Conservation (phyloP, 2,329 filamentous ascomycete genomes). For the Atkinsonella hypoxylon region DNA sequence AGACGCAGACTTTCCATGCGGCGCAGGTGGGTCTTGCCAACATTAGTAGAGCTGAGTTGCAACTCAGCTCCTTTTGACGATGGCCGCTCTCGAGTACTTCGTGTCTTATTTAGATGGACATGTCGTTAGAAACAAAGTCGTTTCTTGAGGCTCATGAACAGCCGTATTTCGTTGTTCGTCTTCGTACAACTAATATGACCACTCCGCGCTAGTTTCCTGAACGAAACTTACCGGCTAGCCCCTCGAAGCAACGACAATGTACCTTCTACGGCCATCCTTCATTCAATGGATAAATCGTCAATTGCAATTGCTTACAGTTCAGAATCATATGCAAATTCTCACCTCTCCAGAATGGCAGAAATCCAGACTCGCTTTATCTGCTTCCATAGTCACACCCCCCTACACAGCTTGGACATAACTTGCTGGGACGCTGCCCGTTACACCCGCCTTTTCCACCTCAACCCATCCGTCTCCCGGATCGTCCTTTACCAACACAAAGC, state of each 20-base stretch:
- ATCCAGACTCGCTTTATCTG: slow-evolving; percentile 8
- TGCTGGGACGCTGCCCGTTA: slow-evolving; percentile 80
- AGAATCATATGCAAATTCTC: neutral
- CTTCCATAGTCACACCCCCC: neutral
- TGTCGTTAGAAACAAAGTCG: too few relatives aligned
- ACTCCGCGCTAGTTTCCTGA: too few relatives aligned
- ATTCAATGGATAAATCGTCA: neutral
- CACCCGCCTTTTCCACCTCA: slow-evolving; percentile 85
- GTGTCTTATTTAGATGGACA: too few relatives aligned
- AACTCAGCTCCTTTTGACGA: neutral
- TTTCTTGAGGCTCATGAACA: too few relatives aligned
- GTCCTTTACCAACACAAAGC: slow-evolving; percentile 77
- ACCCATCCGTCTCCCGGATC: slow-evolving; percentile 93
- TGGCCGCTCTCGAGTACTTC: neutral
- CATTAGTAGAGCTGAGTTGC: neutral
- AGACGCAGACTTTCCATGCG: neutral
- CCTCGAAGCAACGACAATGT: too few relatives aligned
- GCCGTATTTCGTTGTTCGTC: too few relatives aligned
- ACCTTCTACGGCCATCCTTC: neutral
- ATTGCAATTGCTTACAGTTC: neutral
- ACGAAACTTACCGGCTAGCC: too few relatives aligned
- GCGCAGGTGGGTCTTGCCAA: neutral
- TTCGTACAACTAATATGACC: too few relatives aligned
- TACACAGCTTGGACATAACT: slow-evolving; percentile 78
- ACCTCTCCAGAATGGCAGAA: neutral